Percentiles rank a stretch among this genome's conserved stretches.
Conservation (phyloP, 2,329 filamentous ascomycete genomes). For the Xylariales sp. region DNA sequence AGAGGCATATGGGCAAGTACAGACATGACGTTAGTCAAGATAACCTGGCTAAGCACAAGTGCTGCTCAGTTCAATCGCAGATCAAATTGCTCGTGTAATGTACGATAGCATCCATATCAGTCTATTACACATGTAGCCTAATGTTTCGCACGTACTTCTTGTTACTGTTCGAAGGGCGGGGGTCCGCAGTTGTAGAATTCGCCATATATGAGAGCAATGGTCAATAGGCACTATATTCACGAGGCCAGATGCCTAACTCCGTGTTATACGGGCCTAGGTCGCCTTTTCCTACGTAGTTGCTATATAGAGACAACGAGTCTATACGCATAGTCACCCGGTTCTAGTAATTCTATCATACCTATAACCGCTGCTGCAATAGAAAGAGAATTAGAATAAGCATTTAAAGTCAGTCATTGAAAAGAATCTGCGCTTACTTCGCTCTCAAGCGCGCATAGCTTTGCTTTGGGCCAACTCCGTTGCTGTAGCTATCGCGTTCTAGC, state of each 20-base stretch:
- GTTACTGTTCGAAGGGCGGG: background rate
- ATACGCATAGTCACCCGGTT: background rate
- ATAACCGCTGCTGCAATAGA: background rate
- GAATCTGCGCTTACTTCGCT: background rate
- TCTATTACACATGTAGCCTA: background rate
- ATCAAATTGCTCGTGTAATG: background rate
- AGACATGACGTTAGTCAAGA: background rate
- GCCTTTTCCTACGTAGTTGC: background rate
- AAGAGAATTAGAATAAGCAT: background rate
- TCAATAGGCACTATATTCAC: background rate
- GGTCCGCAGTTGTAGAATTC: background rate
- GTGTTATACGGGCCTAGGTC: background rate
- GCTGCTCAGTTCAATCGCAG: background rate
- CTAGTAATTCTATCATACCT: background rate
- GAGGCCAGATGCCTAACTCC: background rate
- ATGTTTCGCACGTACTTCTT: background rate
- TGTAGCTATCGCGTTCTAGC: background rate
- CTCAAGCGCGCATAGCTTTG: background rate
- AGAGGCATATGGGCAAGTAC: background rate
- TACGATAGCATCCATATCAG: background rate
- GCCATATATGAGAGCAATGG: background rate
- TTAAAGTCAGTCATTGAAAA: background rate
- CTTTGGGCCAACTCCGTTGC: background rate
- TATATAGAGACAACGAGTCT: background rate
- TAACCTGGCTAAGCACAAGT: conserved; percentile 14